These are phyloP conservation scores for Fraxinus paxiana DNA, from an alignment of 305 asterid genomes.

Conservation along the genomic window DNA sequence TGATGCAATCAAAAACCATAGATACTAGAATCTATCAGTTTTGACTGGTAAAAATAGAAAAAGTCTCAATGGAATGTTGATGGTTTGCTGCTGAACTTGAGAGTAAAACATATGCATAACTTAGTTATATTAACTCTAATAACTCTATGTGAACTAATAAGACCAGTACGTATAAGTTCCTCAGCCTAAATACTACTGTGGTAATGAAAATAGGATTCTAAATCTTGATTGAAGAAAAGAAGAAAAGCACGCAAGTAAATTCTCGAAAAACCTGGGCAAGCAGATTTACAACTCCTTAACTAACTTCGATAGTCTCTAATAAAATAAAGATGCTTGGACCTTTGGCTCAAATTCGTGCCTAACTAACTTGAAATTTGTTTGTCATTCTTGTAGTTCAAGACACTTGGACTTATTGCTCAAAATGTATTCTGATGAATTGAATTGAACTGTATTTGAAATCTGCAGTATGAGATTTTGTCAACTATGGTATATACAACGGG, in stretches of 20 bases:
- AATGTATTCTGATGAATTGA: not conserved
- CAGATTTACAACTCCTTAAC: not conserved
- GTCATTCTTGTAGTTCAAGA: not conserved
- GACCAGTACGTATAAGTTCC: not conserved
- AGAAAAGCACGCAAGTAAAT: not conserved
- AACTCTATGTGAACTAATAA: not conserved
- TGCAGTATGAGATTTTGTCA: not conserved
- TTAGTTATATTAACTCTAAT: not conserved
- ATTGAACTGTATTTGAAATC: conserved; percentile 3
- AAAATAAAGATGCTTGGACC: not conserved
- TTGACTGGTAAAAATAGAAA: not conserved
- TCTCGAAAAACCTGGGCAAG: not conserved
- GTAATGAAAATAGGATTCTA: not conserved
- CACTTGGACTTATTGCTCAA: not conserved
- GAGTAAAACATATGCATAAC: not conserved
- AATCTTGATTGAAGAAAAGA: not conserved
- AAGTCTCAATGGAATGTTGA: not conserved
- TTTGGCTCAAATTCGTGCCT: not conserved
- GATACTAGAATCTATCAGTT: not conserved
- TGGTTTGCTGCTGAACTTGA: not conserved
- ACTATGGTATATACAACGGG: not conserved
- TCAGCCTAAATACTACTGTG: not conserved
- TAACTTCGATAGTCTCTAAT: not conserved
- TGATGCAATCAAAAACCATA: not conserved
- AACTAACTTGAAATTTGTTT: not conserved